Evolutionary conservation across 2,329 filamentous ascomycete genomes (phyloP).

Genomic region (Alternaria triticina): DNA sequence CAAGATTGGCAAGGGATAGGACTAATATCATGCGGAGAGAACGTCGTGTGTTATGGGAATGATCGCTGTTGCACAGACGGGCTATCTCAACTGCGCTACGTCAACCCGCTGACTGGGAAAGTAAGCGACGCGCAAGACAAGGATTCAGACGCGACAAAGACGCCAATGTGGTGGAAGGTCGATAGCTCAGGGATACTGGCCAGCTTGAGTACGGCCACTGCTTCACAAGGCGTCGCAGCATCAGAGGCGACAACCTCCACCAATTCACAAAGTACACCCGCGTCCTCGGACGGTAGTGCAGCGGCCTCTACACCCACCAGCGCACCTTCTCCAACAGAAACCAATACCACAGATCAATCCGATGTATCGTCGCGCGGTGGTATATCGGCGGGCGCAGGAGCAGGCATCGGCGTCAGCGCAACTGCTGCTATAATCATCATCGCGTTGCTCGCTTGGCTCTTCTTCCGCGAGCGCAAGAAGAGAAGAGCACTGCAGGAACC

Average conservation of each 20-base stretch:
- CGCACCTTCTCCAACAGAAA: not conserved
- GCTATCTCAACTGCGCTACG: not conserved
- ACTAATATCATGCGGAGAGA: not conserved
- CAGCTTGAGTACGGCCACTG: not conserved
- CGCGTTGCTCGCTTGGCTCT: not conserved
- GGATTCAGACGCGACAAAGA: not conserved
- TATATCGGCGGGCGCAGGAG: not conserved
- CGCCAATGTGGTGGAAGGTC: not conserved
- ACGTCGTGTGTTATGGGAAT: not conserved
- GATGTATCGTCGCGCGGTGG: not conserved
- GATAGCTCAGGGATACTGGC: not conserved
- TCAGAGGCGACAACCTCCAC: not conserved
- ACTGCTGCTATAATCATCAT: not conserved
- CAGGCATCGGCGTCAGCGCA: not conserved
- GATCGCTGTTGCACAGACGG: not conserved
- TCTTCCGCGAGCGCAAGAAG: not conserved
- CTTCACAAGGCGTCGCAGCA: not conserved
- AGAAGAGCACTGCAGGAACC: not conserved
- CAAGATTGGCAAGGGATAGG: not conserved
- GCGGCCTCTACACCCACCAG: not conserved
- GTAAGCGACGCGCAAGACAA: not conserved
- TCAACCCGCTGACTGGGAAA: not conserved
- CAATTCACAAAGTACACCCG: not conserved
- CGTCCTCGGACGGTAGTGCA: not conserved
- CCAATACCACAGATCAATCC: not conserved